Percentiles rank a stretch among this genome's conserved stretches.
These are phyloP conservation scores for Leccinum olivaceopallidum DNA, from an alignment of 768 basidiomycete genomes.

Conservation along the genomic window DNA sequence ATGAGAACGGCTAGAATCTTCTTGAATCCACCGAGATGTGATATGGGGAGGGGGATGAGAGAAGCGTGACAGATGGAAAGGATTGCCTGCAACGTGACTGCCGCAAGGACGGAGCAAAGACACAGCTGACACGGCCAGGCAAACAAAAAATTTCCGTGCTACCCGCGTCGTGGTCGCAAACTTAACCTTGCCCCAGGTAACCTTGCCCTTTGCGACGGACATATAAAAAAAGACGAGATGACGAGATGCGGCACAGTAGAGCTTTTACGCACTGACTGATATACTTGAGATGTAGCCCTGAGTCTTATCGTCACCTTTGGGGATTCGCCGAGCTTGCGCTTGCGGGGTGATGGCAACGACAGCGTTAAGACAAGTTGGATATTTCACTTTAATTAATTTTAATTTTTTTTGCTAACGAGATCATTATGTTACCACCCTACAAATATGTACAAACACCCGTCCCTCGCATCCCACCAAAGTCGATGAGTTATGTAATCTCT, in stretches of 20 bases:
- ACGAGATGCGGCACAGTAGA: conserved; percentile 14
- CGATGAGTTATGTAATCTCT: conserved; percentile 3
- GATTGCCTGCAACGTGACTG: conserved; percentile 30
- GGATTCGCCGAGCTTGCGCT: conserved; percentile 6
- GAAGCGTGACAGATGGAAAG: conserved; percentile 19
- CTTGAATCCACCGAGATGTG: conserved; percentile 15
- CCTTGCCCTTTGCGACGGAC: conserved; percentile 16
- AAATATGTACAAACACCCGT: conserved; percentile 26
- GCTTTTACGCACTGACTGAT: conserved; percentile 17
- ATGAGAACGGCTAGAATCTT: conserved; percentile 12
- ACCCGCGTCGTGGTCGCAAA: conserved; percentile 27
- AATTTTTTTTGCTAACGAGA: conserved; percentile 10
- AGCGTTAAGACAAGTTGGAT: background rate
- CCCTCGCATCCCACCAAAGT: too few relatives aligned
- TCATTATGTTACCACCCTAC: background rate
- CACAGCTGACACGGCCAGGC: conserved; percentile 20
- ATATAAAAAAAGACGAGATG: conserved; percentile 11
- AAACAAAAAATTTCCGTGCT: conserved; percentile 33
- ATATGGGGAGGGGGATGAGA: background rate
- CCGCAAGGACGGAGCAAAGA: conserved; percentile 38
- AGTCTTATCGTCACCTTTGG: conserved; percentile 1
- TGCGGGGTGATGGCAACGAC: conserved; percentile 4
- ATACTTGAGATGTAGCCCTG: conserved; percentile 11
- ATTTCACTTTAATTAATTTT: conserved; percentile 13
- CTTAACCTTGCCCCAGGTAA: conserved; percentile 31